Evolutionary conservation across 106 monocot species (phyloP).

Genomic region (Platanthera guangdongensis): DNA sequence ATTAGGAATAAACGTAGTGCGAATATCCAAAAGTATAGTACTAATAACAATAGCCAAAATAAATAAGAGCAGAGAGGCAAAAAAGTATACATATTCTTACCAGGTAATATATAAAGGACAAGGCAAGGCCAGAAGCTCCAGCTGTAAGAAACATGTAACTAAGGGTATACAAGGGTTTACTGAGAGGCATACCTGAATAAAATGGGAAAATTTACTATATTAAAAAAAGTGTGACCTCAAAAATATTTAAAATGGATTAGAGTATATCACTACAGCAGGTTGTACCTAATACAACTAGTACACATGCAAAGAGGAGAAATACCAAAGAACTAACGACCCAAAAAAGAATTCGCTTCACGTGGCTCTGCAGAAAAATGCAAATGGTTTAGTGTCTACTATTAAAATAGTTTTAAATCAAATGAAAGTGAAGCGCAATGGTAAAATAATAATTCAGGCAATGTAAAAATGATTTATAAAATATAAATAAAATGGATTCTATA

Average conservation of each 20-base stretch:
- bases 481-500: slow-evolving; percentile 1
- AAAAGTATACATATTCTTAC: slow-evolving; percentile 31
- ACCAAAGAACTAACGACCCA: slow-evolving; percentile 58
- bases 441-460: neutral
- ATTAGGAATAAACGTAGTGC: too few species aligned
- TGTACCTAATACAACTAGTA: slow-evolving; percentile 55
- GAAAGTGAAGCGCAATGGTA: neutral
- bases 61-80: neutral
- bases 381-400: neutral
- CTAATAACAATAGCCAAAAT: too few species aligned
- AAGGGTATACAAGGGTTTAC: slow-evolving; percentile 87
- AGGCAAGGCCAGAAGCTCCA: slow-evolving; percentile 60
- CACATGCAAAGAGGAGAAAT: slow-evolving; percentile 40
- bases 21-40: too few species aligned
- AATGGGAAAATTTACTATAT: neutral
- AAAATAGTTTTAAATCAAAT: slow-evolving; percentile 1
- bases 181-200: slow-evolving; percentile 78
- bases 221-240: neutral
- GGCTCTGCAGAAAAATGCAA: slow-evolving; percentile 30
- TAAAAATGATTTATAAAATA: neutral
- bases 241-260: slow-evolving; percentile 8
- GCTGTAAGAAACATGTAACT: slow-evolving; percentile 84
- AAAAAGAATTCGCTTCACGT: slow-evolving; percentile 39
- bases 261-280: neutral
- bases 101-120: slow-evolving; percentile 55